Evolutionary conservation across 148 eudicot species (phyloP).

Genomic region (Nyssa sinensis): DNA sequence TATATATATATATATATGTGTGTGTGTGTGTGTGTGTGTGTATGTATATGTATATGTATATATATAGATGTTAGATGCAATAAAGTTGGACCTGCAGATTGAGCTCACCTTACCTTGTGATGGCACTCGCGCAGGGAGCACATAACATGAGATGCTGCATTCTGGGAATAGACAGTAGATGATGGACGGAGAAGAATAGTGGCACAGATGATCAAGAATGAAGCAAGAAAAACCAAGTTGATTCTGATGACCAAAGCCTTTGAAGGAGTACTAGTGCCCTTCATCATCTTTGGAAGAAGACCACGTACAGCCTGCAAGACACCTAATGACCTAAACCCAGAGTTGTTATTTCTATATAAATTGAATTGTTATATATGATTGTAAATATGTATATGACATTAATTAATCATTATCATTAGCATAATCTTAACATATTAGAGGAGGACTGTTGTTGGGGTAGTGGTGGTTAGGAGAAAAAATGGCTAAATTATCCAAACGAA

Average conservation of each 20-base stretch:
- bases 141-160: conserved; percentile 32
- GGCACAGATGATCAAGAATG: conserved; percentile 59
- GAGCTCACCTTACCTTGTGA: conserved; percentile 96
- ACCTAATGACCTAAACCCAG: no score
- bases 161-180: conserved; percentile 37
- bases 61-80: no score
- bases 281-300: conserved; percentile 37
- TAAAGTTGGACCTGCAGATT: no score
- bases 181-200: conserved; percentile 63
- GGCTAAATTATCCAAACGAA: conserved; percentile 20
- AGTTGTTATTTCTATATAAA: no score
- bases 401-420: neutral
- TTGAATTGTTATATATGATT: conserved; percentile 13
- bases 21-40: no score
- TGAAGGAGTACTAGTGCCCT: conserved; percentile 56
- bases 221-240: conserved; percentile 69
- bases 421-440: no score
- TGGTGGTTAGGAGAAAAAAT: conserved; percentile 20
- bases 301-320: conserved; percentile 5
- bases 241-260: conserved; percentile 70
- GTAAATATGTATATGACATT: neutral
- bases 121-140: conserved; percentile 73
- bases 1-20: no score
- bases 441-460: conserved; percentile 20
- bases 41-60: no score